Evolutionary conservation across 2,329 filamentous ascomycete species (phyloP), one percentile per base, ranked within the genome.

Genomic region (Monilinia fructicola): DNA sequence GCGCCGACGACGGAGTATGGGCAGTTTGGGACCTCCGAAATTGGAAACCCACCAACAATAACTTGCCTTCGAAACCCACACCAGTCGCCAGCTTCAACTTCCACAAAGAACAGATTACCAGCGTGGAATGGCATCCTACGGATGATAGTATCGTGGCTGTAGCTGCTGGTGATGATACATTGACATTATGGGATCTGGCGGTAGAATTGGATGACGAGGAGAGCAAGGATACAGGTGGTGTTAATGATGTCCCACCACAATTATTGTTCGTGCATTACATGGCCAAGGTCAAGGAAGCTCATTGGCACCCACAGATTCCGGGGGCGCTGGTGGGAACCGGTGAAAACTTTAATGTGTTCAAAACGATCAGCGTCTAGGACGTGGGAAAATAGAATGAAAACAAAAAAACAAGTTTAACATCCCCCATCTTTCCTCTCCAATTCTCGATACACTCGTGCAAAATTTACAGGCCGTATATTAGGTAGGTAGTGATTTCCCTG

Each of bases 151-250:
- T 98, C 74, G 87, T 99, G 21, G 91, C 92, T 3, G 93, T 98
- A 53, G 94, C 92, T 28, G 92, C 92, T 0, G 95, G 90, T 54
- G 95, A 99, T 78, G 94, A 93, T 80, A 98, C 94, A 0, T 87
- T 98, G 42, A 97, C 95, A 1, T 81, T 98, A 42, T 98, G 95
- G 95, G 95, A 99, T 85, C 79, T 99, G 76, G 93, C 93, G 0
- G 95, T 98, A 67, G 95, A 99, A 82, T 78, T 98, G 69, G 95
- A 99, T 74, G 95, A 98, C 76, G 95, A 99, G 79, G 95, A 98
- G 83, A 96, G 90, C 80, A 91, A 88, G 77, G 92, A 96, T 75
- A 93, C 90, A 4, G 92, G 90, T 0, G 93, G 92, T 64, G 94
- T 97, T 70, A 87, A 94, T 52, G 88, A 91, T 75, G 92, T 98